A percentile compares a stretch with the other conserved stretches of the same genome.
These are phyloP conservation scores for Houttuynia cordata DNA, from an alignment of 164 flowering plant genomes.

Conservation along the genomic window DNA sequence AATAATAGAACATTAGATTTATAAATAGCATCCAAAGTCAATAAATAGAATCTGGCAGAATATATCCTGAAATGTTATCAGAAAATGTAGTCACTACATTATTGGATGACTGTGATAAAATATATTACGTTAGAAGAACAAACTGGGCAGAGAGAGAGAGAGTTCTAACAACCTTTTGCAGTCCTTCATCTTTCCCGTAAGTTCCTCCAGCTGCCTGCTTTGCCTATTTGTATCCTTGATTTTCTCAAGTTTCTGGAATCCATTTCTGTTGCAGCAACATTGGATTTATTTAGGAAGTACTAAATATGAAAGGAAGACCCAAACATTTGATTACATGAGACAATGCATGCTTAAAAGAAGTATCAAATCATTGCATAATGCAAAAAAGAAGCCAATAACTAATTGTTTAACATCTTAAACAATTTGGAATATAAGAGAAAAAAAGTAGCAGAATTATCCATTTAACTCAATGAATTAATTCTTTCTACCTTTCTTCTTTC, in stretches of 20 bases:
- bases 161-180: slow-evolving; percentile 49
- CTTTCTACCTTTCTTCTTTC: no score
- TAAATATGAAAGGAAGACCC: not conserved
- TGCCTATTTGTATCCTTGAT: slow-evolving; percentile 60
- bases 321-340: not conserved
- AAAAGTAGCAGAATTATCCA: no score
- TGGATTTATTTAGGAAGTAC: not conserved
- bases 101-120: not conserved
- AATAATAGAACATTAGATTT: no score
- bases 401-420: not conserved
- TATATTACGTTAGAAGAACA: not conserved
- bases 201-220: slow-evolving; percentile 75
- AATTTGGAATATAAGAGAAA: not conserved
- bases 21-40: not conserved
- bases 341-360: not conserved
- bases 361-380: not conserved
- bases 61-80: no score
- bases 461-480: no score
- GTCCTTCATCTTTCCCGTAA: slow-evolving; percentile 74
- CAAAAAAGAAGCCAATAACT: not conserved
- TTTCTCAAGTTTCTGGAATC: slow-evolving; percentile 79
- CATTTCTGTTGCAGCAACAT: slow-evolving; percentile 36
- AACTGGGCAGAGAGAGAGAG: not conserved
- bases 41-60: not conserved
- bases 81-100: not conserved